Conservation (phyloP, 2,329 filamentous ascomycete genomes). For the Neofusicoccum laricinum region DNA sequence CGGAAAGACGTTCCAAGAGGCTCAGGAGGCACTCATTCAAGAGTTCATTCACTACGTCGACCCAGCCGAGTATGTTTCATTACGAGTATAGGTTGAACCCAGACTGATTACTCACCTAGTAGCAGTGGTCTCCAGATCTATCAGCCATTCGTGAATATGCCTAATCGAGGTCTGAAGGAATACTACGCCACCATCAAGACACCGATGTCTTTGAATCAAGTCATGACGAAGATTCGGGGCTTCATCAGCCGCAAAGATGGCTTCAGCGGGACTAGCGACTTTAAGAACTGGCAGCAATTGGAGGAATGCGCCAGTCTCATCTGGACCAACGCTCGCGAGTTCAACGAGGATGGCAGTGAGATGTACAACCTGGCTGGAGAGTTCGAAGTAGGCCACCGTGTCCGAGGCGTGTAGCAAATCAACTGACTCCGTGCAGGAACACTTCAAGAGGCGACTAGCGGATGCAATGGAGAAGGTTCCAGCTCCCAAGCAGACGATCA, state of each 20-base stretch:
- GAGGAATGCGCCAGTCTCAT: conserved; percentile 76
- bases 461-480: conserved; percentile 70
- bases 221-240: conserved; percentile 75
- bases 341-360: conserved; percentile 88
- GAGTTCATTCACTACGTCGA: conserved; percentile 68
- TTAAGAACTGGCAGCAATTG: conserved; percentile 79
- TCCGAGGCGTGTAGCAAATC: too few species aligned
- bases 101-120: not conserved
- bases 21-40: conserved; percentile 79
- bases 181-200: conserved; percentile 84
- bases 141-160: conserved; percentile 74
- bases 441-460: conserved; percentile 66
- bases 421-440: conserved; percentile 48
- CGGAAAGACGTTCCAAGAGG: conserved; percentile 75
- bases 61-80: conserved; percentile 27
- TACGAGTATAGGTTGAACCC: not conserved
- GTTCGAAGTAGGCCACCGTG: conserved; percentile 61
- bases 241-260: conserved; percentile 62
- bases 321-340: conserved; percentile 84
- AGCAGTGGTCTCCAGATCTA: conserved; percentile 64
- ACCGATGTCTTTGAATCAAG: conserved; percentile 72
- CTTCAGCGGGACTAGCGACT: conserved; percentile 60
- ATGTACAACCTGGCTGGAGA: conserved; percentile 75
- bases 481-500: conserved; percentile 77
- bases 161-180: conserved; percentile 71